Evolutionary conservation across 805 yeast species (phyloP).

Genomic region (Candida vartiovaarae): DNA sequence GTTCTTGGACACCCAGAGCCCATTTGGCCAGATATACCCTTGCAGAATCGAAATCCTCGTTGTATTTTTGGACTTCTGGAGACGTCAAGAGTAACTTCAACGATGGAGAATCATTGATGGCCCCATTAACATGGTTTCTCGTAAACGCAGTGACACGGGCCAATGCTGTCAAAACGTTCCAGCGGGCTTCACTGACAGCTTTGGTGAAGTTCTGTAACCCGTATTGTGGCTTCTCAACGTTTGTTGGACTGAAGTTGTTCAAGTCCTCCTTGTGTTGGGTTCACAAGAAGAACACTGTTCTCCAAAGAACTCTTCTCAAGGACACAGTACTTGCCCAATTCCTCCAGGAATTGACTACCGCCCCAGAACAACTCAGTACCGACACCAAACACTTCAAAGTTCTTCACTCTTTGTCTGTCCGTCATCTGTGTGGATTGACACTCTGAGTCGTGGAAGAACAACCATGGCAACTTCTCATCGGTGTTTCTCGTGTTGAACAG

Average conservation of each 20-base stretch:
- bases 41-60: constrained; percentile 91
- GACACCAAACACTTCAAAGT: constrained; percentile 68
- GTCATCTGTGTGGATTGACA: constrained; percentile 64
- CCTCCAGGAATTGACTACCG: constrained; percentile 66
- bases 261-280: constrained; percentile 56
- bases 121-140: constrained; percentile 54
- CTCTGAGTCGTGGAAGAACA: constrained; percentile 91
- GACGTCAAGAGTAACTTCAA: constrained; percentile 35
- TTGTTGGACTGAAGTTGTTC: constrained; percentile 28
- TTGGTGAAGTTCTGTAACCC: constrained; percentile 31
- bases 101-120: constrained; percentile 51
- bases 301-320: constrained; percentile 68
- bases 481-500: constrained; percentile 56
- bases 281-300: constrained; percentile 63
- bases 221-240: constrained; percentile 7
- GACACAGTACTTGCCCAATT: constrained; percentile 47
- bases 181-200: constrained; percentile 62
- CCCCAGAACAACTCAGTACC: constrained; percentile 76
- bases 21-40: constrained; percentile 89
- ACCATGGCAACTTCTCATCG: constrained; percentile 65
- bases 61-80: constrained; percentile 75
- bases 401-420: constrained; percentile 50
- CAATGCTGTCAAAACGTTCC: constrained; percentile 79
- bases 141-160: constrained; percentile 61
- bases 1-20: constrained; percentile 92